Evolutionary conservation across 2,329 filamentous ascomycete species (phyloP), one percentile per base, ranked within the genome.

Genomic region (Shiraia bambusicola): DNA sequence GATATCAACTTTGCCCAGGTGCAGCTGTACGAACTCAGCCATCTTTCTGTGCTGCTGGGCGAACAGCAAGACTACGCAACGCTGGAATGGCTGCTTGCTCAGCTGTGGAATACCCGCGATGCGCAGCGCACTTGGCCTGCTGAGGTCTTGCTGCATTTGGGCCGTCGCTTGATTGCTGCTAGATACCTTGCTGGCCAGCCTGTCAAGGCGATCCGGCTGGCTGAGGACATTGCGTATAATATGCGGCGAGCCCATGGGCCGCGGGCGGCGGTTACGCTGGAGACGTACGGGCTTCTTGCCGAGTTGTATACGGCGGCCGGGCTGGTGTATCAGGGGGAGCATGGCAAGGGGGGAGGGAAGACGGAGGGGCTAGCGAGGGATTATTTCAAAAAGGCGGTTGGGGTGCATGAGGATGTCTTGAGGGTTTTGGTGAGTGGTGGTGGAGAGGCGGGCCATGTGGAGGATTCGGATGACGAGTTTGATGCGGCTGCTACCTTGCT

Each of bases 191-290:
- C 73, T 24, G 72, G 72, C 28, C 65, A 72, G 32, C 69, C 72
- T 31, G 63, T 71, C 46, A 63, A 63, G 15, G 61, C 62, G 5
- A 63, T 66, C 35, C 54, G 56, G 9, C 72, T 80, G 2, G 74
- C 72, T 58, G 76, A 77, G 53, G 74, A 77, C 54, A 78, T 80
- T 42, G 74, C 73, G 28, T 80, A 80, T 67, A 80, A 80, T 54
- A 68, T 79, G 47, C 73, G 74, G 9, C 74, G 77, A 15, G 75
- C 76, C 5, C 76, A 76, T 59, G 77, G 77, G 3, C 69, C 70
- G 22, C 69, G 70, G 7, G 71, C 77, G 31, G 67, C 68, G 0
- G 65, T 72, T 19, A 77, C 76, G 0, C 56, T 78, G 37, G 72
- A 77, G 39, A 73, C 76, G 50, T 76, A 70, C 46, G 71, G 72